These are phyloP conservation scores for Aspergillus japonicus DNA, from an alignment of 2,329 filamentous ascomycete genomes.

Conservation along the genomic window DNA sequence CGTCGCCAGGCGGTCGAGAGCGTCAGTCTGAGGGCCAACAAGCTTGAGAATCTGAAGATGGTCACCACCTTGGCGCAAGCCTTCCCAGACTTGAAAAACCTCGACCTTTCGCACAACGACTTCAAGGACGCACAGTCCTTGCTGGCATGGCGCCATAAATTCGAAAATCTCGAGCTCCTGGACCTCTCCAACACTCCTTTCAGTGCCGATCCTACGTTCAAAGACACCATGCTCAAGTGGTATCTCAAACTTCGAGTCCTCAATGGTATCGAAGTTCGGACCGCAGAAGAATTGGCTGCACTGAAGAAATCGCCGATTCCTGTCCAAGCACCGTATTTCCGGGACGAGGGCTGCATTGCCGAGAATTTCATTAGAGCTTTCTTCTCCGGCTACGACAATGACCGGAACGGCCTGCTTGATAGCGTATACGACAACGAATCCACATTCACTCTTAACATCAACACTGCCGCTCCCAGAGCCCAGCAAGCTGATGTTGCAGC, in stretches of 20 bases:
- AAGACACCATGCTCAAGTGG: conserved; percentile 71
- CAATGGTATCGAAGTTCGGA: conserved; percentile 72
- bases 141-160: conserved; percentile 74
- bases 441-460: conserved; percentile 72
- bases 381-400: conserved; percentile 69
- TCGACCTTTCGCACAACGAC: conserved; percentile 84
- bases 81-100: conserved; percentile 80
- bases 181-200: conserved; percentile 77
- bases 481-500: conserved; percentile 47
- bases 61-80: conserved; percentile 75
- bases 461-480: conserved; percentile 58
- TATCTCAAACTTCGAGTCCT: conserved; percentile 78
- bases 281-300: conserved; percentile 65
- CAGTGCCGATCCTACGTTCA: conserved; percentile 60
- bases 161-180: conserved; percentile 75
- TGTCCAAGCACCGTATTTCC: conserved; percentile 66
- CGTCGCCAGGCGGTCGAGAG: conserved; percentile 78
- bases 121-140: conserved; percentile 68
- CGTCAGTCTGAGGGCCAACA: conserved; percentile 78
- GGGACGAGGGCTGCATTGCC: conserved; percentile 71
- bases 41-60: conserved; percentile 67
- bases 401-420: conserved; percentile 62
- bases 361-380: conserved; percentile 74
- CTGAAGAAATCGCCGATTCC: conserved; percentile 59
- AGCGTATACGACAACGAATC: conserved; percentile 75